phyloP scores from a whole-genome alignment of 2,329 filamentous ascomycete genomes.

The Paramyrothecium roridum region DNA sequence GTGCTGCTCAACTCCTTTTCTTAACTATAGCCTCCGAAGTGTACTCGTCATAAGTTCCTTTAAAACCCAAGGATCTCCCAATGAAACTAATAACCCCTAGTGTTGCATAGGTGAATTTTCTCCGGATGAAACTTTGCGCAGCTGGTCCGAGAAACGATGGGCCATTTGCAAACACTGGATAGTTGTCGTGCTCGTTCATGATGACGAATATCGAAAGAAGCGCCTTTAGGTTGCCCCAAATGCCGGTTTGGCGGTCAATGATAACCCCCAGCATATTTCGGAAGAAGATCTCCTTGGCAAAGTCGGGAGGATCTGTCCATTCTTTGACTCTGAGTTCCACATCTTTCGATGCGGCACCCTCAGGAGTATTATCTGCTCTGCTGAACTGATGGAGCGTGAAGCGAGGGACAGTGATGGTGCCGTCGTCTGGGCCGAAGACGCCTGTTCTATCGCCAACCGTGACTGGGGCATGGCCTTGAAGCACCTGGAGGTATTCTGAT shows the following conservation, averaged over 20 bases:
- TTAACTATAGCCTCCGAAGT: background rate
- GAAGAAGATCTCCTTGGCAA: conserved; percentile 17
- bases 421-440: conserved; percentile 12
- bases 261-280: conserved; percentile 15
- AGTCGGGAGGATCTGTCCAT: conserved; percentile 17
- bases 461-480: conserved; percentile 14
- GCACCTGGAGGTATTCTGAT: conserved; percentile 12
- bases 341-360: conserved; percentile 8
- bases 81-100: background rate
- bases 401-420: conserved; percentile 15
- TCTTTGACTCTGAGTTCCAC: conserved; percentile 13
- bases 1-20: background rate
- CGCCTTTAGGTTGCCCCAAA: conserved; percentile 6
- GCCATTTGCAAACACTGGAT: conserved; percentile 14
- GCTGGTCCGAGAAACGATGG: conserved; percentile 8
- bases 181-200: conserved; percentile 15
- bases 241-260: conserved; percentile 10
- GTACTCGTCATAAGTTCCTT: background rate
- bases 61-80: background rate
- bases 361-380: conserved; percentile 10
- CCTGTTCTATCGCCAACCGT: conserved; percentile 13
- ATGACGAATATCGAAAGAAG: conserved; percentile 13
- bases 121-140: conserved; percentile 3
- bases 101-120: conserved; percentile 6
- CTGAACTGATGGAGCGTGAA: conserved; percentile 14